These are phyloP conservation scores for Selenicereus undatus DNA, from an alignment of 148 eudicot genomes.

Conservation along the genomic window DNA sequence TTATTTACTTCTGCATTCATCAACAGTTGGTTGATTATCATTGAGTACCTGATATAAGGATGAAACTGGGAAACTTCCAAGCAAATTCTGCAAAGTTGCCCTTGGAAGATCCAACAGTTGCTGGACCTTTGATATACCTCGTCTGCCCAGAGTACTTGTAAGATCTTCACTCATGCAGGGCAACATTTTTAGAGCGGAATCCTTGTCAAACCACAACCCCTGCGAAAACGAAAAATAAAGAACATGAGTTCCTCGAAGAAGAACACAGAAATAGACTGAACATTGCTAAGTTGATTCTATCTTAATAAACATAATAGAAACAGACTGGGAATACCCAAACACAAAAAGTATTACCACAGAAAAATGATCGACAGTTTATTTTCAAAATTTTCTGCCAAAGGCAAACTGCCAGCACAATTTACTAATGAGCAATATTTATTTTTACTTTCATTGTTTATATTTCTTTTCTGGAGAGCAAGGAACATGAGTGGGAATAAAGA, in stretches of 20 bases:
- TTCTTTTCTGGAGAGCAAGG: no score
- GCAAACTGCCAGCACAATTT: no score
- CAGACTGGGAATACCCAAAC: no score
- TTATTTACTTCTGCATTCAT: no score
- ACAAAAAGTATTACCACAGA: no score
- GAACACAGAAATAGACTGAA: conserved; percentile 1
- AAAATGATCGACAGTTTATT: no score
- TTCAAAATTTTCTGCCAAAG: no score
- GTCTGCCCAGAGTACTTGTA: conserved; percentile 39
- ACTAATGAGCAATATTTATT: no score
- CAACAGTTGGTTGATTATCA: neutral
- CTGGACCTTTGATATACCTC: conserved; percentile 54
- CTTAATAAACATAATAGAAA: no score
- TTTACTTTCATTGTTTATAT: no score
- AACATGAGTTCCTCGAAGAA: neutral
- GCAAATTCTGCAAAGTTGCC: conserved; percentile 39
- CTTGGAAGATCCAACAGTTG: conserved; percentile 65
- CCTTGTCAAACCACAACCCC: conserved; percentile 82
- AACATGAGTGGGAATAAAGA: neutral
- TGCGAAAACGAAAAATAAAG: conserved; percentile 22
- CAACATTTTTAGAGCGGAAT: conserved; percentile 75
- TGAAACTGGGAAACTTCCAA: conserved; percentile 48
- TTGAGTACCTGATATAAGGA: conserved; percentile 56
- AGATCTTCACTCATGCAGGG: conserved; percentile 74
- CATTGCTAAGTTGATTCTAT: neutral